A percentile compares a stretch with the other conserved stretches of the same genome.
These are phyloP conservation scores for Arabidopsis suecica DNA, from an alignment of 345 rosid genomes.

Conservation along the genomic window DNA sequence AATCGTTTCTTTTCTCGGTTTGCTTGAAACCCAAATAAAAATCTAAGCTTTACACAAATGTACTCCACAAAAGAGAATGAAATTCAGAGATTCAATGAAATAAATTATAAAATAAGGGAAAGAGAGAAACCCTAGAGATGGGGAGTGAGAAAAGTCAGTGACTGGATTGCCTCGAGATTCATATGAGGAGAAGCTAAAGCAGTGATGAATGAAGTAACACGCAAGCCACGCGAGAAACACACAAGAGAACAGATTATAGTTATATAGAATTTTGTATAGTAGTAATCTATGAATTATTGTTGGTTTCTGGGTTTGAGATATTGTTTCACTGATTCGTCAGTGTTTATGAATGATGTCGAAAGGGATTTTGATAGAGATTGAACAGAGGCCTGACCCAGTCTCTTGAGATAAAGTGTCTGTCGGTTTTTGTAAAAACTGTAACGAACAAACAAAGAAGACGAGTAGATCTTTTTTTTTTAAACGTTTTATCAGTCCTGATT, in stretches of 20 bases:
- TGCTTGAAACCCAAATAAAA: conserved; percentile 28
- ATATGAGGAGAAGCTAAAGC: conserved; percentile 36
- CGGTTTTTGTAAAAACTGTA: conserved; percentile 10
- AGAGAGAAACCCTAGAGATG: conserved; percentile 26
- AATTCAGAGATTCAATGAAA: conserved; percentile 20
- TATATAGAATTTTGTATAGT: neutral
- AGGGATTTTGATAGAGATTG: conserved; percentile 26
- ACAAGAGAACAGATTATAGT: neutral
- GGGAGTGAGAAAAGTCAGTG: conserved; percentile 26
- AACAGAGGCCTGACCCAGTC: conserved; percentile 16
- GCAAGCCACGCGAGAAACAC: conserved; percentile 42
- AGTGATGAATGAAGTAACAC: conserved; percentile 45
- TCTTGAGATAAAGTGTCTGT: conserved; percentile 22
- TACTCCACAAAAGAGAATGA: conserved; percentile 18
- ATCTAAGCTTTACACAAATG: conserved; percentile 18
- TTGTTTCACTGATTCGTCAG: conserved; percentile 24
- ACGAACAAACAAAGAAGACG: conserved; percentile 20
- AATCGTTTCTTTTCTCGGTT: neutral
- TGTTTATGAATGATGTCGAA: conserved; percentile 23
- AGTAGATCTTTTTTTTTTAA: neutral
- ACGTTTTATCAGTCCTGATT: neutral
- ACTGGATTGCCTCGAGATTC: conserved; percentile 28
- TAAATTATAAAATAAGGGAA: neutral
- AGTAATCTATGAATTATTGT: conserved; percentile 4
- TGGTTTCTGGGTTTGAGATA: conserved; percentile 32